Conservation (phyloP, 129 eudicot genomes). For the Pulicaria dysenterica region DNA sequence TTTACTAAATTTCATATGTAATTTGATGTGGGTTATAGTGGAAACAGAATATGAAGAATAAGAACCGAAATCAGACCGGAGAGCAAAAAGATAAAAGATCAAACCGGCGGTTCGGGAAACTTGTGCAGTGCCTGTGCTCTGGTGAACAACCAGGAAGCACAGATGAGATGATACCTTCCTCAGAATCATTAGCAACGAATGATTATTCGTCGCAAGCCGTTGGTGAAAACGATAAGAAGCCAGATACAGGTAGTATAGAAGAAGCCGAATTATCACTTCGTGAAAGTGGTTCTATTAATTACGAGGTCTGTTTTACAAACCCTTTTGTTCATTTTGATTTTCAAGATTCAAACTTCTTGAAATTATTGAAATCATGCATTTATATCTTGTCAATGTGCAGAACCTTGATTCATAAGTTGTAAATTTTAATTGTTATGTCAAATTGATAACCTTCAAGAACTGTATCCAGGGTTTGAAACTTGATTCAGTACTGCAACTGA, state of each 20-base stretch:
- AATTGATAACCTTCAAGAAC: background rate
- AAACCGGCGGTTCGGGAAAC: conserved; percentile 38
- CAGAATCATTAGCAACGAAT: conserved; percentile 64
- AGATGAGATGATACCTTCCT: conserved; percentile 62
- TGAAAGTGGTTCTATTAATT: conserved; percentile 79
- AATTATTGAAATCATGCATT: conserved; percentile 4
- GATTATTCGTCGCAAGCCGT: conserved; percentile 58
- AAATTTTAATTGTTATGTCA: background rate
- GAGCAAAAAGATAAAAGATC: conserved; percentile 27
- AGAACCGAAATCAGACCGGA: conserved; percentile 32
- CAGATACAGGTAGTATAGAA: conserved; percentile 77
- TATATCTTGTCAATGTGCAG: background rate
- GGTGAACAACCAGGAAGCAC: conserved; percentile 52
- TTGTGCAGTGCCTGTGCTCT: conserved; percentile 64
- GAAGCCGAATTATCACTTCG: conserved; percentile 94
- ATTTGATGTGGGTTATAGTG: conserved; percentile 36
- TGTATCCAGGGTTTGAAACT: no score
- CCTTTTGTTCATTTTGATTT: background rate
- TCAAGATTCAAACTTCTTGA: background rate
- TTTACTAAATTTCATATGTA: conserved; percentile 6
- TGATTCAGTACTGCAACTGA: no score
- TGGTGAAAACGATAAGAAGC: conserved; percentile 52
- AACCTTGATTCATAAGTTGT: background rate
- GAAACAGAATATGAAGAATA: conserved; percentile 50
- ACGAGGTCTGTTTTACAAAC: conserved; percentile 58